Percentiles rank a stretch among this genome's conserved stretches.
phyloP scores from a whole-genome alignment of 2,329 filamentous ascomycete species.

The Rhynchosporium agropyri region DNA sequence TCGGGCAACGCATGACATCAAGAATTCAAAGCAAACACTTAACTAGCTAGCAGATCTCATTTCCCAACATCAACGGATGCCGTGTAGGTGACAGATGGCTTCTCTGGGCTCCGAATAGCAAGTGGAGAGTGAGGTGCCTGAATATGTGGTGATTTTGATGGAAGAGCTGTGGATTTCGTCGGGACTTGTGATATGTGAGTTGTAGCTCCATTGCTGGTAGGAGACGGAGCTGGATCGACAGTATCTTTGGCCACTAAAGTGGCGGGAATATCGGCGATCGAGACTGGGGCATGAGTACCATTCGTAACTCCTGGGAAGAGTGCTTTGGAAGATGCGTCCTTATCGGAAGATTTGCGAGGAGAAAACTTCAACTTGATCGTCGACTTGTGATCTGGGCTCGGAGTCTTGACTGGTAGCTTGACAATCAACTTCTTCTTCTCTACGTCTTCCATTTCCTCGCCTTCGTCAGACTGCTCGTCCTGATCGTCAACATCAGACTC shows the following conservation, averaged over 20 bases:
- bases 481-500: slow-evolving; percentile 60
- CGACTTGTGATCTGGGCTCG: slow-evolving; percentile 40
- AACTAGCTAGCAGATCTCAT: slow-evolving; percentile 21
- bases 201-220: slow-evolving; percentile 15
- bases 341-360: slow-evolving; percentile 18
- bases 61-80: slow-evolving; percentile 36
- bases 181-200: not conserved
- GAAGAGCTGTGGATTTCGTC: slow-evolving; percentile 13
- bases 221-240: slow-evolving; percentile 15
- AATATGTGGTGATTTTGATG: slow-evolving; percentile 23
- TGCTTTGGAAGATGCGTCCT: slow-evolving; percentile 13
- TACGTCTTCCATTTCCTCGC: slow-evolving; percentile 52
- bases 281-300: not conserved
- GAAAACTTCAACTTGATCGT: slow-evolving; percentile 33
- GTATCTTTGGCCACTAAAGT: slow-evolving; percentile 17
- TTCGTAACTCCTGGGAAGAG: slow-evolving; percentile 17
- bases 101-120: slow-evolving; percentile 64
- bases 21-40: not conserved
- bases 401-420: slow-evolving; percentile 60
- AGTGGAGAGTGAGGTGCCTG: slow-evolving; percentile 42
- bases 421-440: slow-evolving; percentile 69
- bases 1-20: not conserved
- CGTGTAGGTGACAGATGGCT: slow-evolving; percentile 45
- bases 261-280: not conserved
- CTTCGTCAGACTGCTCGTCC: slow-evolving; percentile 51